Conservation (phyloP, 164 flowering plant genomes). For the Platanus orientalis region DNA sequence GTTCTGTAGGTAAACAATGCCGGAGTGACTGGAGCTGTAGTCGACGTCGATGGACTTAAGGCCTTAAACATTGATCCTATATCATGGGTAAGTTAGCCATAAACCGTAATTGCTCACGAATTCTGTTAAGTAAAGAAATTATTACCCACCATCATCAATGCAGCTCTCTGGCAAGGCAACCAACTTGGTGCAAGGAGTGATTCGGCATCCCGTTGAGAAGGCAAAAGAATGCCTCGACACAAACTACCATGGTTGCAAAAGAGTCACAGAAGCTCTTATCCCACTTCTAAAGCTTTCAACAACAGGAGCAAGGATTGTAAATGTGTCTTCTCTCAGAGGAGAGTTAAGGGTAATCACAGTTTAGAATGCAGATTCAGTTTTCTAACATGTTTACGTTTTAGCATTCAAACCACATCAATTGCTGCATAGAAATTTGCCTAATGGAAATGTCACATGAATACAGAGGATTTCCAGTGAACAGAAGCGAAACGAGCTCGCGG, state of each 20-base stretch:
- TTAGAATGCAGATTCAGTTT: no score
- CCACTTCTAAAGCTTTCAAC: constrained; percentile 40
- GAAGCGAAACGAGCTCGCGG: constrained; percentile 37
- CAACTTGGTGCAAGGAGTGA: constrained; percentile 30
- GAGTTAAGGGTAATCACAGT: constrained; percentile 32
- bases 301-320: constrained; percentile 45
- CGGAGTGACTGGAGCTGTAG: constrained; percentile 50
- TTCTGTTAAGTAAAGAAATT: no score
- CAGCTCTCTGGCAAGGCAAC: constrained; percentile 67
- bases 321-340: constrained; percentile 50
- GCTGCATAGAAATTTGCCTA: neutral
- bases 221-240: constrained; percentile 49
- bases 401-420: neutral
- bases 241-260: constrained; percentile 50
- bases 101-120: no score
- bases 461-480: constrained; percentile 47
- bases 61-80: constrained; percentile 48
- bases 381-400: neutral
- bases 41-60: constrained; percentile 13
- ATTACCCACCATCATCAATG: neutral
- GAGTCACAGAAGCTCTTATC: constrained; percentile 47
- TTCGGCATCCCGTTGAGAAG: constrained; percentile 34
- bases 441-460: neutral
- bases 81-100: constrained; percentile 35
- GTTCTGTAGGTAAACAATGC: constrained; percentile 60